Percentiles rank a stretch among this genome's conserved stretches.
These are phyloP conservation scores for Desmodesmus armatus DNA, from an alignment of 139 green algal genomes.

Conservation along the genomic window DNA sequence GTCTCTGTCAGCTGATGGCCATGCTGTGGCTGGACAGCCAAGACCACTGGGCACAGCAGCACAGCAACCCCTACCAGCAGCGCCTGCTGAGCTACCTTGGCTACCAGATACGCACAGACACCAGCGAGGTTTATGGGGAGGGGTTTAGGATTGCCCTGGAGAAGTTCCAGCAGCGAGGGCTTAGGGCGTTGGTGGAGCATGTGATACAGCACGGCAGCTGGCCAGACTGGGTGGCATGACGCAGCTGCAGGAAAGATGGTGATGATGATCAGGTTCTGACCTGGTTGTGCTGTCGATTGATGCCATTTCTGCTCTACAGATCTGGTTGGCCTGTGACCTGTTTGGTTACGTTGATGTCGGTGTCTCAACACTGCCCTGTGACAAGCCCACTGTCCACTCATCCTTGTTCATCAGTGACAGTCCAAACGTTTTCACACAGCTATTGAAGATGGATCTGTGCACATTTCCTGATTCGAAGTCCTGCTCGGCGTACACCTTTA, in stretches of 20 bases:
- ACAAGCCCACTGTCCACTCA: too few relatives aligned
- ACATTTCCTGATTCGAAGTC: too few relatives aligned
- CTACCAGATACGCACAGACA: constrained; percentile 80
- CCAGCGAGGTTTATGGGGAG: constrained; percentile 86
- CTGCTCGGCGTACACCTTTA: too few relatives aligned
- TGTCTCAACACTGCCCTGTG: too few relatives aligned
- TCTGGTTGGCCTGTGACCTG: too few relatives aligned
- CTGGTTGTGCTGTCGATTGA: too few relatives aligned
- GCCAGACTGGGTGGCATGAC: constrained; percentile 23
- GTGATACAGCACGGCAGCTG: constrained; percentile 40
- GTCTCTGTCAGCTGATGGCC: constrained; percentile 94
- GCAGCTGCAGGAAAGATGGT: neutral
- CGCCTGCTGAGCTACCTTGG: constrained; percentile 21
- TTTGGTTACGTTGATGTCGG: too few relatives aligned
- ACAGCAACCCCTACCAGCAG: constrained; percentile 19
- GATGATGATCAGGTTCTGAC: too few relatives aligned
- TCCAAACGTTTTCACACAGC: too few relatives aligned
- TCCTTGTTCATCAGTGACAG: too few relatives aligned
- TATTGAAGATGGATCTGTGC: too few relatives aligned
- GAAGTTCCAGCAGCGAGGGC: constrained; percentile 73
- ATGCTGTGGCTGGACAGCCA: constrained; percentile 89
- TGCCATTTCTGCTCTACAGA: too few relatives aligned
- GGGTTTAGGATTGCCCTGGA: constrained; percentile 86
- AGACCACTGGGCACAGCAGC: constrained; percentile 53
- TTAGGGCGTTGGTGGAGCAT: constrained; percentile 65